Evolutionary conservation across 345 rosid genomes (phyloP).

Genomic region (Hibiscus trionum): DNA sequence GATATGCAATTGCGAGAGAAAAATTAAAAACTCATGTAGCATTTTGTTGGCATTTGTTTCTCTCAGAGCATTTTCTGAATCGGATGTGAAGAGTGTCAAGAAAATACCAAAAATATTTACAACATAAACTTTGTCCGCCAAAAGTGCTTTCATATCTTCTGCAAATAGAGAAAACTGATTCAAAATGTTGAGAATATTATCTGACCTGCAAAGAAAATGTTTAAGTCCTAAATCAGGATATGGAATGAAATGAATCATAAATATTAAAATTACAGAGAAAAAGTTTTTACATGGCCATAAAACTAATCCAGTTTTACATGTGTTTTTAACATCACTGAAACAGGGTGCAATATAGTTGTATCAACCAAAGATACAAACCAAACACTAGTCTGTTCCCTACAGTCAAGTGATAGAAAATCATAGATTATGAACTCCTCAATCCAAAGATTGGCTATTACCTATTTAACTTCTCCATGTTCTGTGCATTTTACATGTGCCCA

Average conservation of each 20-base stretch:
- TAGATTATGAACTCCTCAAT: background rate
- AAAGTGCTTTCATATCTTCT: slow-evolving; percentile 68
- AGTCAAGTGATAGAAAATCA: background rate
- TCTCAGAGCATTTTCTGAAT: background rate
- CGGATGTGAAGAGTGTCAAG: background rate
- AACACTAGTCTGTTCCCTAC: background rate
- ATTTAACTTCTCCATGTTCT: background rate
- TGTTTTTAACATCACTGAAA: background rate
- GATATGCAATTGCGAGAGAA: background rate
- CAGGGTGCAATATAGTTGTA: background rate
- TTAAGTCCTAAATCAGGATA: background rate
- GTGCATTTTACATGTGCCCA: background rate
- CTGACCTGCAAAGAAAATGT: slow-evolving; percentile 31
- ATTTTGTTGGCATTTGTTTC: background rate
- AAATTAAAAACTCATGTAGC: background rate
- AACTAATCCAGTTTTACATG: background rate
- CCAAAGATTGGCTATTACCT: background rate
- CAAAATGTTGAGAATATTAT: slow-evolving; percentile 16
- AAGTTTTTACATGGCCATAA: background rate
- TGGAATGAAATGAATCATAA: background rate
- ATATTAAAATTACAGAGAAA: background rate
- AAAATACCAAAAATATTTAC: slow-evolving; percentile 74
- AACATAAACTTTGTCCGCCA: slow-evolving; percentile 60
- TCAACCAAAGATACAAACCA: background rate
- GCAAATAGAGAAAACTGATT: slow-evolving; percentile 46